phyloP scores from a whole-genome alignment of 2,329 filamentous ascomycete genomes.

The Dactylella cylindrospora region DNA sequence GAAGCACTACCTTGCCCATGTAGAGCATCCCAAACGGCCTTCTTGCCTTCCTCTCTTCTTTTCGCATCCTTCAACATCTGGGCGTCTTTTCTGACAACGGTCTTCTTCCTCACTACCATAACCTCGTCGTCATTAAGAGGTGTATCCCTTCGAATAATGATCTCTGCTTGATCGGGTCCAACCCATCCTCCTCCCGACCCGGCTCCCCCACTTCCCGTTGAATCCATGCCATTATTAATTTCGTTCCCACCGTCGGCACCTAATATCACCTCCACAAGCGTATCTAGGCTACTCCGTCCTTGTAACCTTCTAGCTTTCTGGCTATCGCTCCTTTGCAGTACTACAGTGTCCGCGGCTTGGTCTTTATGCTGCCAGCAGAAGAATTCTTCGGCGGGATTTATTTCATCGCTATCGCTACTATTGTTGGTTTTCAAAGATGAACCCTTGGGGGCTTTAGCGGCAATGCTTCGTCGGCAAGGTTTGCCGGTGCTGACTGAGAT shows the following conservation, averaged over 20 bases:
- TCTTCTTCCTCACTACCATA: slow-evolving; percentile 46
- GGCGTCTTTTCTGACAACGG: slow-evolving; percentile 31
- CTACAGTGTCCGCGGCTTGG: slow-evolving; percentile 65
- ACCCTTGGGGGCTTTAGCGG: slow-evolving; percentile 53
- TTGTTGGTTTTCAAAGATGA: slow-evolving; percentile 49
- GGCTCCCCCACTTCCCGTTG: slow-evolving; percentile 50
- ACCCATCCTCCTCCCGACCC: slow-evolving; percentile 40
- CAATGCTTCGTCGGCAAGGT: slow-evolving; percentile 74
- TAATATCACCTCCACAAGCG: slow-evolving; percentile 61
- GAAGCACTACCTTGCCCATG: no score
- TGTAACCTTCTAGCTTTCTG: slow-evolving; percentile 59
- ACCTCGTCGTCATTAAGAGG: slow-evolving; percentile 45
- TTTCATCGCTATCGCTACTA: slow-evolving; percentile 43
- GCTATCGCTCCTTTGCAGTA: slow-evolving; percentile 51
- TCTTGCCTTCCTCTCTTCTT: slow-evolving; percentile 18
- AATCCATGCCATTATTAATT: slow-evolving; percentile 49
- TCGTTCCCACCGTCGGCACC: slow-evolving; percentile 45
- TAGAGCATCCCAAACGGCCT: slow-evolving; percentile 29
- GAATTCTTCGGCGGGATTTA: slow-evolving; percentile 61
- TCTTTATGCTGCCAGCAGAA: slow-evolving; percentile 97
- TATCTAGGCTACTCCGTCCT: slow-evolving; percentile 78
- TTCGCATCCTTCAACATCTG: slow-evolving; percentile 37
- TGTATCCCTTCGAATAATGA: slow-evolving; percentile 48
- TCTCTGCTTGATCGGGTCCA: slow-evolving; percentile 42
- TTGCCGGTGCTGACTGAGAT: slow-evolving; percentile 73